Percentiles rank a stretch among this genome's conserved stretches.
phyloP scores from a whole-genome alignment of 106 monocot genomes.

The Dioscorea dumetorum region DNA sequence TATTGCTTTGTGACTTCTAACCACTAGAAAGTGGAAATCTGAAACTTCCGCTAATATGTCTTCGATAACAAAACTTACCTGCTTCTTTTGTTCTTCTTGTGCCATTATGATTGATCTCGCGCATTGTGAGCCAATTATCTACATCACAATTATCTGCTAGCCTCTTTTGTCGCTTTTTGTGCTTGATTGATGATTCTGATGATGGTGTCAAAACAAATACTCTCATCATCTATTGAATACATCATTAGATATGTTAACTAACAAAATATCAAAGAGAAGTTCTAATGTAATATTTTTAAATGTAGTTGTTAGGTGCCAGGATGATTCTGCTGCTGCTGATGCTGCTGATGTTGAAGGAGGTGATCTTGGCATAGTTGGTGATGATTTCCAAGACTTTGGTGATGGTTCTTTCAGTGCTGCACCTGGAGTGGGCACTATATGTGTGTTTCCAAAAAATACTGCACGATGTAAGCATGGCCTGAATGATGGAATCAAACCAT shows the following conservation, averaged over 20 bases:
- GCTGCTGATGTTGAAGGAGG: constrained; percentile 71
- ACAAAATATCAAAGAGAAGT: neutral
- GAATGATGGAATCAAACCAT: neutral
- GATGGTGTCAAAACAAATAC: neutral
- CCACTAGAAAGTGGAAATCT: too few relatives aligned
- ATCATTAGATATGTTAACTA: neutral
- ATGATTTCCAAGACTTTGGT: constrained; percentile 69
- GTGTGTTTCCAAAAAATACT: constrained; percentile 87
- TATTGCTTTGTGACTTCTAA: too few relatives aligned
- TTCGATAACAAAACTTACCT: too few relatives aligned
- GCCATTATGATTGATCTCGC: too few relatives aligned
- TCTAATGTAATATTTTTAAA: neutral
- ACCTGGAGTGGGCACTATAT: constrained; percentile 73
- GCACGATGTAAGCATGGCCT: constrained; percentile 40
- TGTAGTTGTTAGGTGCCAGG: constrained; percentile 62
- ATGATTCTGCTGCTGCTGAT: constrained; percentile 30
- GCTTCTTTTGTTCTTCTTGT: too few relatives aligned
- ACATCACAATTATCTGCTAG: neutral
- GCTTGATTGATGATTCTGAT: neutral
- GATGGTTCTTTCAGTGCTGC: constrained; percentile 64
- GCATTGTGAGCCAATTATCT: too few relatives aligned
- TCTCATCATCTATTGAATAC: neutral
- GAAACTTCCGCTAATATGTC: too few relatives aligned
- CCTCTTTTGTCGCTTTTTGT: neutral
- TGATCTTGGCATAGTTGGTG: constrained; percentile 83